Base-by-base conservation (phyloP, 257 asterid genomes). In the Nemophila menziesii region DNA sequence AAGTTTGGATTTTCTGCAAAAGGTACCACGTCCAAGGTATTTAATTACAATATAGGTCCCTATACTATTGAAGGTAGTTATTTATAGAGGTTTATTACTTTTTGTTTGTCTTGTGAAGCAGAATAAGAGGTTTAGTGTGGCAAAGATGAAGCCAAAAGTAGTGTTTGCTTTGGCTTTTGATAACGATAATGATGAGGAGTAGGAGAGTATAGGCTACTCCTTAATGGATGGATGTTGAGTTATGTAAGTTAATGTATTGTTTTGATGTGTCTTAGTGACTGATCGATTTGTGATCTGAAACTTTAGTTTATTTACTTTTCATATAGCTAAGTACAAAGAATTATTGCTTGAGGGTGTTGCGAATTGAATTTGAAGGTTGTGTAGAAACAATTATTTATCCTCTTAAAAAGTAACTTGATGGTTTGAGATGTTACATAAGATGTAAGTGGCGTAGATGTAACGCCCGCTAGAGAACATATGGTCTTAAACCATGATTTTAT, bases 1-100 rank as follows among this genome's bases (percentile, higher is more conserved):
- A 90, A 90, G 67, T 85, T 90, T 15, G 96, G 99, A 38, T 85
- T 90, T 68, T 73, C 96, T 8, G 71, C 82, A 19, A 90, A 85
- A 67, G 73, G 84, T 61, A 61, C 72, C 62, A 18, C 70, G 2
- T 51, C 71, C 39, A 85, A 56, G 99, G 96, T 85, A 75, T 44
- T 44, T 52, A n/a, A n/a, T n/a, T 29, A 7, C 36, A 2, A 29
- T 7, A 13, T 29, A 2, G 8, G 21, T 20, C 18, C 5, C 22
- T 27, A 18, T 18, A 13, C 12, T 27, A 20, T 11, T 10, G 36
- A 12, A 12, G 11, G 5, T 14, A 18, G 22, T 12, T 33, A 39
- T 15, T n/a, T 44, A 39, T 43, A 13, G 26, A 38, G 12, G 17
- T 29, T 22, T 3, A 11, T 20, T 26, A 17, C 15, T 40, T 40